A percentile compares a stretch with the other conserved stretches of the same genome.
These are phyloP conservation scores for Clohesyomyces aquaticus DNA, from an alignment of 495 filamentous ascomycete species.

Conservation along the genomic window DNA sequence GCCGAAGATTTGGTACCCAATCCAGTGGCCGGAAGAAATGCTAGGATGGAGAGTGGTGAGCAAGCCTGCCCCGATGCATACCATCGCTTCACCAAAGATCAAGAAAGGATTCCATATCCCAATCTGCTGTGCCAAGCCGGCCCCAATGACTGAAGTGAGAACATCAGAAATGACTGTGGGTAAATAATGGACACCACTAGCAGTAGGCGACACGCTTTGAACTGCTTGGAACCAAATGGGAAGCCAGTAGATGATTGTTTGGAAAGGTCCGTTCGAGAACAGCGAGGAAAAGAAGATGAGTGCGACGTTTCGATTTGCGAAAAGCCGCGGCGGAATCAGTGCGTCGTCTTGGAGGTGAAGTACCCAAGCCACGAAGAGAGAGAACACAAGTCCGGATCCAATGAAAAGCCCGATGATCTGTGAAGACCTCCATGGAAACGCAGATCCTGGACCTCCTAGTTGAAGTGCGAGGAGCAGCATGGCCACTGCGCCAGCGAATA, in stretches of 20 bases:
- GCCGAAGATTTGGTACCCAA: conserved; percentile 74
- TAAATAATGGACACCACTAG: conserved; percentile 30
- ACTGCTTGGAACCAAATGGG: conserved; percentile 50
- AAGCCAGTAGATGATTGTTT: conserved; percentile 42
- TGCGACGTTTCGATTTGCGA: conserved; percentile 7
- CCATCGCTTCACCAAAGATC: conserved; percentile 60
- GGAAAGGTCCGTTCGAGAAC: background rate
- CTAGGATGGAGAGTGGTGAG: conserved; percentile 64
- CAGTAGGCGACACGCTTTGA: conserved; percentile 38
- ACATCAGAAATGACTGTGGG: conserved; percentile 18
- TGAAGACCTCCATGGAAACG: conserved; percentile 61
- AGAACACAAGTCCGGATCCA: background rate
- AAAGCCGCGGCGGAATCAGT: conserved; percentile 52
- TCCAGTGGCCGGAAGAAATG: conserved; percentile 65
- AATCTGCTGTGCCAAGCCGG: background rate
- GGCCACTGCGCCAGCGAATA: conserved; percentile 74
- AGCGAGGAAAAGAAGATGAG: background rate
- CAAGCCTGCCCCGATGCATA: conserved; percentile 70
- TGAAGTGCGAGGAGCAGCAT: conserved; percentile 79
- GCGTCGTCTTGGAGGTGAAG: conserved; percentile 38
- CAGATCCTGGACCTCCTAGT: conserved; percentile 68
- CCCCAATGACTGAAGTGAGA: conserved; percentile 7
- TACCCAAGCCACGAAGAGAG: conserved; percentile 2
- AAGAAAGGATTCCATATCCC: conserved; percentile 59
- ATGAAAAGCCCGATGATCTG: conserved; percentile 5